Percentiles rank a stretch among this genome's conserved stretches.
Conservation (phyloP, 2,329 filamentous ascomycete species). For the Aureobasidium musti region DNA sequence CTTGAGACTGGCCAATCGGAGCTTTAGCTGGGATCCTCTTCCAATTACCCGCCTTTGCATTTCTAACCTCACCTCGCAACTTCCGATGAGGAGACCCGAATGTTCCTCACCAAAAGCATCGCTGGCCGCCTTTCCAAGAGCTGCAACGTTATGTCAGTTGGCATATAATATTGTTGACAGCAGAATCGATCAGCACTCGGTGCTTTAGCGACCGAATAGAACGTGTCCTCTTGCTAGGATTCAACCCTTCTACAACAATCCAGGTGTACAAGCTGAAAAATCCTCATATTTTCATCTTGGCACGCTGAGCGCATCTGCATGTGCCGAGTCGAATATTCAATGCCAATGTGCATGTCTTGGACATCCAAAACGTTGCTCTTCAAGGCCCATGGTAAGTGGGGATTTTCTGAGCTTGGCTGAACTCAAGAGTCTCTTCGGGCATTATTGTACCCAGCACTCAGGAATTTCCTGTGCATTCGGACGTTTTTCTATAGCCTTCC, state of each 20-base stretch:
- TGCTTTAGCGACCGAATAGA: neutral
- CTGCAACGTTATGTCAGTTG: slow-evolving; percentile 12
- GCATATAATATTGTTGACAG: neutral
- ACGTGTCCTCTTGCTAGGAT: too few species aligned
- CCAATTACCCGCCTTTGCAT: neutral
- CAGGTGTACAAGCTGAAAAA: neutral
- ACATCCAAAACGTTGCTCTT: neutral
- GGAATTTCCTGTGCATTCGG: neutral
- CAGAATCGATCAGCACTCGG: slow-evolving; percentile 7
- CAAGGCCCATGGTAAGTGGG: neutral
- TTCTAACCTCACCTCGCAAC: slow-evolving; percentile 21
- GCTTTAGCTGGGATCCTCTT: neutral
- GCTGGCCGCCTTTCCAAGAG: neutral
- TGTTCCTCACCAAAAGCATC: neutral
- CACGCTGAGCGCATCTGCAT: neutral
- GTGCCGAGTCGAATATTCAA: neutral
- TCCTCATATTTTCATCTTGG: neutral
- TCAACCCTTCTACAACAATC: neutral
- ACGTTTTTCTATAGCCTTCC: neutral
- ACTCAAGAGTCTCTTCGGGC: neutral
- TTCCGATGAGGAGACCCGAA: slow-evolving; percentile 25
- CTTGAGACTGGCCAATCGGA: slow-evolving; percentile 3
- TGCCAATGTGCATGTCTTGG: slow-evolving; percentile 6
- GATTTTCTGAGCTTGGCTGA: slow-evolving; percentile 4
- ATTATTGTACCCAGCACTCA: neutral